Evolutionary conservation across 192 early-diverging fungal genomes (phyloP).

Genomic region (Coemansia sp.): DNA sequence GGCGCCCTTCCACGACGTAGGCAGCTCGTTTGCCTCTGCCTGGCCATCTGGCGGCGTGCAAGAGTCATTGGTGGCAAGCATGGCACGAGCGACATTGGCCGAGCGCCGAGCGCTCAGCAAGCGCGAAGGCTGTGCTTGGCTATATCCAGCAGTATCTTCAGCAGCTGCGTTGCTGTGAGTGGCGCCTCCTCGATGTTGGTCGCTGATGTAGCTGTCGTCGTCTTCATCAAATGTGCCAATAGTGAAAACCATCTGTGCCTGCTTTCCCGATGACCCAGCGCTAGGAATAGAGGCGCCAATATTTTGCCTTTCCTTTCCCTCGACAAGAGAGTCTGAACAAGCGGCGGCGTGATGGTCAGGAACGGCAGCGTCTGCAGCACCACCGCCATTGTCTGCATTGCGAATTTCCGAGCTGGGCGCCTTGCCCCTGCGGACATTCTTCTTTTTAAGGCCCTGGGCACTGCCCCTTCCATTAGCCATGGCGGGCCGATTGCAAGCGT

Average conservation of each 20-base stretch:
- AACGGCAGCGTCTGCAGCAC: neutral
- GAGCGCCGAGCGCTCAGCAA: neutral
- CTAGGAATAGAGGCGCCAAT: slow-evolving; percentile 3
- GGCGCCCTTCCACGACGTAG: slow-evolving; percentile 1
- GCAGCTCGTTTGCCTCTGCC: neutral
- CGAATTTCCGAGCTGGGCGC: slow-evolving; percentile 4
- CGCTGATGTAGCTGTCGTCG: slow-evolving; percentile 16
- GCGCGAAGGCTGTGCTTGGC: neutral
- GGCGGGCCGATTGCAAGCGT: neutral
- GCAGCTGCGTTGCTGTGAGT: neutral
- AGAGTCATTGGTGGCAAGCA: neutral
- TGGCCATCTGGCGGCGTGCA: neutral
- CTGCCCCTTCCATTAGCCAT: slow-evolving; percentile 29
- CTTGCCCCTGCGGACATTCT: slow-evolving; percentile 8
- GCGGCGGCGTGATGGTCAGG: neutral
- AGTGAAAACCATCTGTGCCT: slow-evolving; percentile 43
- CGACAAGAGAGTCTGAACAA: neutral
- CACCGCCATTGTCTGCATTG: neutral
- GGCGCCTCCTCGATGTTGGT: neutral
- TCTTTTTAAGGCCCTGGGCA: slow-evolving; percentile 13
- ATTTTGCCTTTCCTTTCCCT: neutral
- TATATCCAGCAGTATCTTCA: neutral
- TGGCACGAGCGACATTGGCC: neutral
- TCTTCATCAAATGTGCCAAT: slow-evolving; percentile 48
- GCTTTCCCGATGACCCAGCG: slow-evolving; percentile 25